A percentile compares a stretch with the other conserved stretches of the same genome.
phyloP scores from a whole-genome alignment of 2,329 filamentous ascomycete species.

The Botryosphaeria dothidea region DNA sequence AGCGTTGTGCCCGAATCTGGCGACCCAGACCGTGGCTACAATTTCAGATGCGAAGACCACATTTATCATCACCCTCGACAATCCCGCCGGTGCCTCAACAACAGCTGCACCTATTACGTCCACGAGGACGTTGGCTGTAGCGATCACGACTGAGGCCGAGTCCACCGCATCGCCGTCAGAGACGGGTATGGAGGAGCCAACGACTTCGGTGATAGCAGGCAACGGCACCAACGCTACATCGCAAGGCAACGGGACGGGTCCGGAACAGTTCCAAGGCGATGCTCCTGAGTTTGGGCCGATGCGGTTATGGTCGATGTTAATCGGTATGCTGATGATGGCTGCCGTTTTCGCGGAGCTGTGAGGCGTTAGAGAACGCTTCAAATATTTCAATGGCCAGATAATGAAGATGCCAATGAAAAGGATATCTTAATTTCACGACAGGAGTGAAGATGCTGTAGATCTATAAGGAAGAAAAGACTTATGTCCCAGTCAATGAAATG shows the following conservation, averaged over 20 bases:
- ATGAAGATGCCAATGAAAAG: background rate
- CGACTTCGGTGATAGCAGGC: background rate
- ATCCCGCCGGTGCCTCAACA: background rate
- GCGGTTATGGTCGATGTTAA: constrained; percentile 6
- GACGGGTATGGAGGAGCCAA: background rate
- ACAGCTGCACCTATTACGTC: background rate
- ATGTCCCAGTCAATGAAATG: background rate
- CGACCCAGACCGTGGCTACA: background rate
- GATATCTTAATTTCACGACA: background rate
- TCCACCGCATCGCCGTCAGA: background rate
- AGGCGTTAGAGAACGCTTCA: background rate
- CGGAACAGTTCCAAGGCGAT: constrained; percentile 1
- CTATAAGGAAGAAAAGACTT: background rate
- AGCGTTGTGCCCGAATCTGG: background rate
- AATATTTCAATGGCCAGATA: too few species aligned
- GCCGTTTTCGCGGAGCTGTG: constrained; percentile 21
- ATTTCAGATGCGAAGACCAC: background rate
- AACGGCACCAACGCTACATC: background rate
- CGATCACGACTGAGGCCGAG: background rate
- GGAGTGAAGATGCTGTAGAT: background rate
- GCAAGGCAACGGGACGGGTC: background rate
- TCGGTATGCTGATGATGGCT: constrained; percentile 16
- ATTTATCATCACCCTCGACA: background rate
- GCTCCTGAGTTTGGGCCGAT: constrained; percentile 11
- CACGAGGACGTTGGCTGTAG: background rate